Evolutionary conservation across 768 basidiomycete species (phyloP), one percentile per base, ranked within the genome.

Genomic region (Austroboletus eburneus): DNA sequence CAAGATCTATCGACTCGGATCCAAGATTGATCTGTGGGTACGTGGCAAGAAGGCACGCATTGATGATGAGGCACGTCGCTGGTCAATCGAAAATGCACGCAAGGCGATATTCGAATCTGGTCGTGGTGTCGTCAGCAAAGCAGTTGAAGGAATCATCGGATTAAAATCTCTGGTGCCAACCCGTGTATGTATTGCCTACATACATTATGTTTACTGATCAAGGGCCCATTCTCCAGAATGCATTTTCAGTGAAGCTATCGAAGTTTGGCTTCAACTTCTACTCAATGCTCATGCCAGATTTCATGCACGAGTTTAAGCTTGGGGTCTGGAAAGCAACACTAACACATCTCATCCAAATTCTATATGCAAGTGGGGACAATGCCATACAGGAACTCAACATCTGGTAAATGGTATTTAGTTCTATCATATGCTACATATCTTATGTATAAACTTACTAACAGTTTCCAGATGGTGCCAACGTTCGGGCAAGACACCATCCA

Each of bases 251-350:
- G 6, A 46, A 40, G 5, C 52, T 67, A 1, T 27, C 43, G 0
- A 1, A 34, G 0, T 49, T 57, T 14, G 57, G 60, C 0, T 57
- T 70, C 23, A 41, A 69, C 24, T 58, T 62, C 16, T 55, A 62
- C 45, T 21, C 34, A 0, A 54, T 70, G 45, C 51, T 69, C 3
- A 53, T 60, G 0, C 57, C 58, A 0, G 68, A 72, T 16, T 44
- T 69, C 6, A 42, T 71, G 36, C 69, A 69, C 27, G 61, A 70
- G 38, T 58, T 66, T n/a, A 65, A 71, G 22, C 51, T 70, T 0
- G 67, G 70, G 1, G 57, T 62, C 0, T 69, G 66, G 64, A 70
- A 70, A 39, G 49, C 32, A 2, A 16, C 6, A 0, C 20, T 54
- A 0, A 48, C 25, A 2, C 52, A 54, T 23, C 39, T 18, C 2